Conservation (phyloP, 148 eudicot species). For the Dianthus caryophyllus region DNA sequence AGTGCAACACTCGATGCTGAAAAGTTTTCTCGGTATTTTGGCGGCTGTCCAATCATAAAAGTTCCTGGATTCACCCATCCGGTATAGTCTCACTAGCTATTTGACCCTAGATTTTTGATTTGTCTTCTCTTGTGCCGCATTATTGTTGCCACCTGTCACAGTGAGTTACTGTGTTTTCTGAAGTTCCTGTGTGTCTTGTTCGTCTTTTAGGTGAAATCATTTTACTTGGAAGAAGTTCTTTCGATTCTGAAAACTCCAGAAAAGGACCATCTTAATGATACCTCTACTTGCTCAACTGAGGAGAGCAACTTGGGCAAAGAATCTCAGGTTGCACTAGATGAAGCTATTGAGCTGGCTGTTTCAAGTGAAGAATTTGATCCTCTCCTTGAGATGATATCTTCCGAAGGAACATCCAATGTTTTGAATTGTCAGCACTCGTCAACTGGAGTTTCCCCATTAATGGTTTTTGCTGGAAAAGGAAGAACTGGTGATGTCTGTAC, state of each 20-base stretch:
- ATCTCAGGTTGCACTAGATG: slow-evolving; percentile 60
- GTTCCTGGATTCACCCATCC: slow-evolving; percentile 98
- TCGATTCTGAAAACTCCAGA: slow-evolving; percentile 40
- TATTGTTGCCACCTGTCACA: not conserved
- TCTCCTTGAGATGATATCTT: slow-evolving; percentile 61
- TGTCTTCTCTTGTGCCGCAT: slow-evolving; percentile 8
- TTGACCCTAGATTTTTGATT: not conserved
- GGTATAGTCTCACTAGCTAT: slow-evolving; percentile 37
- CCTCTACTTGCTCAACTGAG: slow-evolving; percentile 27
- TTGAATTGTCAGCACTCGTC: slow-evolving; percentile 69
- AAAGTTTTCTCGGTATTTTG: slow-evolving; percentile 87
- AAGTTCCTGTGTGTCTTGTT: not conserved
- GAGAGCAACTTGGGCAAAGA: slow-evolving; percentile 46
- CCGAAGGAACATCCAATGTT: slow-evolving; percentile 41
- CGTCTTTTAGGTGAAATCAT: slow-evolving; percentile 63
- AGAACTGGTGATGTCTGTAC: slow-evolving; percentile 70
- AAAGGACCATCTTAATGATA: slow-evolving; percentile 40
- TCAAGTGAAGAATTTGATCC: slow-evolving; percentile 71
- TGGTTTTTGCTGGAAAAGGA: slow-evolving; percentile 84
- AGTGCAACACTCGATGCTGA: slow-evolving; percentile 98
- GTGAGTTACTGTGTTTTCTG: not conserved
- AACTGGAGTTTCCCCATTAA: slow-evolving; percentile 81
- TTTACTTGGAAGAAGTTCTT: slow-evolving; percentile 81
- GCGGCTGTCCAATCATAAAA: slow-evolving; percentile 83
- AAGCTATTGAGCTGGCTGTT: slow-evolving; percentile 69